Evolutionary conservation across 148 eudicot genomes (phyloP), one percentile per base, ranked within the genome.

Genomic region (Rhododendron vialii): DNA sequence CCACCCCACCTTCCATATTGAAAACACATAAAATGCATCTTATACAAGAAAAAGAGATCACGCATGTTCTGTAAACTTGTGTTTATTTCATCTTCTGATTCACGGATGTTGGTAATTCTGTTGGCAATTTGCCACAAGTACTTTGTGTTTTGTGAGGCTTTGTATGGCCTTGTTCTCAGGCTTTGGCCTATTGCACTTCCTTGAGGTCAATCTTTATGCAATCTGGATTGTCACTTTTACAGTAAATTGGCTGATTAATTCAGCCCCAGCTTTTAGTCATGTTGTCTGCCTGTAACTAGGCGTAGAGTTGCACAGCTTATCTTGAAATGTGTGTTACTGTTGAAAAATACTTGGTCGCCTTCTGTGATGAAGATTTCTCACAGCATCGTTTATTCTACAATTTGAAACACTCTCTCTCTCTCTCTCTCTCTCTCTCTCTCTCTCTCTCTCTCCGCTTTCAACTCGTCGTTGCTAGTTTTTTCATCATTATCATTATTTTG

Each of bases 121-220:
- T 47, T n/a, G 59, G 9, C 35, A 17, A 45, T 59, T 7, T n/a
- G 20, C 17, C 81, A 24, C 55, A 24, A 9, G 50, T 78, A 18
- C 81, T 22, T n/a, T 47, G 8, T 79, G 26, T 4, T 79, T 79
- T 79, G 82, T 79, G 82, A 28, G 82, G 82, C 61, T 79, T 79
- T 48, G 59, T 53, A 79, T 26, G 82, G 59, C 35, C 59, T 48
- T 11, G 20, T 28, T 20, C 59, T 26, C 17, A 48, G 53, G 75
- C 15, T n/a, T 15, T 41, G 53, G 69, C 76, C 14, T 71, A 71
- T 71, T 71, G 18, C 38, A 71, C 38, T 30, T 71, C 76, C 4
- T 17, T 24, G 14, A 28, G 50, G 26, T 4, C 30, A 0, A 82
- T 20, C 57, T 83, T 26, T 43, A 82, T 38, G 74, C 84, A 82